Percentiles rank a stretch among this genome's conserved stretches.
These are phyloP conservation scores for Colletotrichum tropicicola DNA, from an alignment of 2,329 filamentous ascomycete species.

Conservation along the genomic window DNA sequence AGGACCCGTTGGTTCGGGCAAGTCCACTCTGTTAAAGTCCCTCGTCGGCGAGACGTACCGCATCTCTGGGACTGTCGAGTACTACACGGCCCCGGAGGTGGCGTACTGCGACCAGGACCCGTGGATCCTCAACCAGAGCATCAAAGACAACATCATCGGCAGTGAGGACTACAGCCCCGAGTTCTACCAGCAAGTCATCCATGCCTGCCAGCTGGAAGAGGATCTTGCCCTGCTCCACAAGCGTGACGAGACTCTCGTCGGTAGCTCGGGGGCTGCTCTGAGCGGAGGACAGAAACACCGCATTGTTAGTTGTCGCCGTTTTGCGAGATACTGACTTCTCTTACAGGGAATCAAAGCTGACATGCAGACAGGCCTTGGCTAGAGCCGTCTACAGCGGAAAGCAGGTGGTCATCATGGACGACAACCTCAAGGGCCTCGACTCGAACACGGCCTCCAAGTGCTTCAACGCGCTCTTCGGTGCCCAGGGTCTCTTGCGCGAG, in stretches of 20 bases:
- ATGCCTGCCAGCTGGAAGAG: slow-evolving; percentile 12
- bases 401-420: slow-evolving; percentile 18
- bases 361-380: neutral
- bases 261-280: slow-evolving; percentile 3
- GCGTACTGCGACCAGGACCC: slow-evolving; percentile 39
- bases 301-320: neutral
- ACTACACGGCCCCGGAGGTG: slow-evolving; percentile 28
- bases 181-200: slow-evolving; percentile 41
- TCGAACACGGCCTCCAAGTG: slow-evolving; percentile 7
- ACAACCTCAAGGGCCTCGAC: slow-evolving; percentile 20
- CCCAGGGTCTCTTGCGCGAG: slow-evolving; percentile 37
- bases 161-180: slow-evolving; percentile 28
- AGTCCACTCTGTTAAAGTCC: slow-evolving; percentile 43
- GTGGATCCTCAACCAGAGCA: slow-evolving; percentile 40
- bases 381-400: slow-evolving; percentile 20
- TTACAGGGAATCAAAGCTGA: neutral
- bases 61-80: slow-evolving; percentile 17
- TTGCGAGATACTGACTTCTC: neutral
- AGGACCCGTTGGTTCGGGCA: slow-evolving; percentile 42
- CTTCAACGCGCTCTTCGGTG: slow-evolving; percentile 4
- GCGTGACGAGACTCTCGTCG: neutral
- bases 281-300: slow-evolving; percentile 23
- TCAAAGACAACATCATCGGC: slow-evolving; percentile 30
- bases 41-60: slow-evolving; percentile 39
- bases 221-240: neutral